These are phyloP conservation scores for Apiosordaria backusii DNA, from an alignment of 495 filamentous ascomycete genomes.

Conservation along the genomic window DNA sequence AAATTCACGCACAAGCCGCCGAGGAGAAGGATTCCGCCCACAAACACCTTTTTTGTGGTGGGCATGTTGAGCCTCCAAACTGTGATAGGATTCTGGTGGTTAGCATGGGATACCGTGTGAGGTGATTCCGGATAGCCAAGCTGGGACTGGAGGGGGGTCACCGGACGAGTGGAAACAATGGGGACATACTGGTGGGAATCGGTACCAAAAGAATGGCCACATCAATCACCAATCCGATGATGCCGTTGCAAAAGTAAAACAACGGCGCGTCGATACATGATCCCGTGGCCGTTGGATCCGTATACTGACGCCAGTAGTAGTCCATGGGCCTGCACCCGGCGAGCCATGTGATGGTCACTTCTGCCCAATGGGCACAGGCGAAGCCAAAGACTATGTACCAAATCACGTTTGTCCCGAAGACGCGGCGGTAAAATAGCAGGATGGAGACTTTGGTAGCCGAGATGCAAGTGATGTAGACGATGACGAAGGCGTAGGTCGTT, in stretches of 20 bases:
- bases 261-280: conserved; percentile 22
- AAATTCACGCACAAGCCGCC: conserved; percentile 37
- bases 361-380: conserved; percentile 18
- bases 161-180: background rate
- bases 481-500: conserved; percentile 26
- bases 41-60: conserved; percentile 36
- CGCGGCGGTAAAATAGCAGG: conserved; percentile 25
- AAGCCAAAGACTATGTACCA: conserved; percentile 21
- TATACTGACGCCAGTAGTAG: conserved; percentile 28
- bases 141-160: background rate
- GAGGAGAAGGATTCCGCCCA: conserved; percentile 41
- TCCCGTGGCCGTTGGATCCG: conserved; percentile 19
- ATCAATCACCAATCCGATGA: conserved; percentile 38
- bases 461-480: conserved; percentile 29
- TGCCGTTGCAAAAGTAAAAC: conserved; percentile 26
- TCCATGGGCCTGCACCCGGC: conserved; percentile 18
- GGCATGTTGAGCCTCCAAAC: conserved; percentile 36
- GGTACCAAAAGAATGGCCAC: conserved; percentile 43
- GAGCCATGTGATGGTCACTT: conserved; percentile 26
- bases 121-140: background rate
- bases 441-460: conserved; percentile 25
- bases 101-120: conserved; percentile 9
- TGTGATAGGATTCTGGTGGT: conserved; percentile 6
- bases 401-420: conserved; percentile 20
- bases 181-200: conserved; percentile 31